Percentiles rank a stretch among this genome's conserved stretches.
Conservation (phyloP, 441 rosid species). For the Croton laevigatus region DNA sequence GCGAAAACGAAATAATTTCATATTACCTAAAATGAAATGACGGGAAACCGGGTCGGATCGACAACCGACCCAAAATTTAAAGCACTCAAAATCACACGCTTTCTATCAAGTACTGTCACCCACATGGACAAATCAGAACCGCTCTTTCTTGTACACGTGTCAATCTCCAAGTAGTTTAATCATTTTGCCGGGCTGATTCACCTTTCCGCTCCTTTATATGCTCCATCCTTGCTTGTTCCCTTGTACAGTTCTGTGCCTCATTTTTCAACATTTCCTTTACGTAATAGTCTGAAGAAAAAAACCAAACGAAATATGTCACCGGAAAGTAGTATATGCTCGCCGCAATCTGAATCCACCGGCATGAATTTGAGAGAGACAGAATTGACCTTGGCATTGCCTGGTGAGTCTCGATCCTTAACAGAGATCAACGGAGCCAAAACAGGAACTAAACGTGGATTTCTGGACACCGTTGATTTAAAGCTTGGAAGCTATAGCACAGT, state of each 20-base stretch:
- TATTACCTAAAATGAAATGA: neutral
- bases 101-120: constrained; percentile 19
- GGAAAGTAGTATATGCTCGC: constrained; percentile 21
- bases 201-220: neutral
- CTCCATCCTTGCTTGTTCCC: neutral
- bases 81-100: constrained; percentile 31
- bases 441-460: constrained; percentile 39
- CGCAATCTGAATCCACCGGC: constrained; percentile 21
- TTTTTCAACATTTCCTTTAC: neutral
- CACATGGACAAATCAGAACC: constrained; percentile 36
- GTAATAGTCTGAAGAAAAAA: neutral
- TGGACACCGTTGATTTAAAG: constrained; percentile 33
- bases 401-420: constrained; percentile 18
- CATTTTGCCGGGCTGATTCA: constrained; percentile 18
- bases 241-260: neutral
- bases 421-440: constrained; percentile 21
- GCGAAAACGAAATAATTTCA: neutral
- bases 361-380: constrained; percentile 47
- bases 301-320: constrained; percentile 16
- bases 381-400: constrained; percentile 50
- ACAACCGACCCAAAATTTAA: constrained; percentile 23
- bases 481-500: constrained; percentile 17
- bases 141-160: constrained; percentile 30
- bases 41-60: constrained; percentile 23
- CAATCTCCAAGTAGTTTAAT: constrained; percentile 13